Base-by-base conservation (phyloP, 139 green algal genomes). In the Asterochloris sp. region DNA sequence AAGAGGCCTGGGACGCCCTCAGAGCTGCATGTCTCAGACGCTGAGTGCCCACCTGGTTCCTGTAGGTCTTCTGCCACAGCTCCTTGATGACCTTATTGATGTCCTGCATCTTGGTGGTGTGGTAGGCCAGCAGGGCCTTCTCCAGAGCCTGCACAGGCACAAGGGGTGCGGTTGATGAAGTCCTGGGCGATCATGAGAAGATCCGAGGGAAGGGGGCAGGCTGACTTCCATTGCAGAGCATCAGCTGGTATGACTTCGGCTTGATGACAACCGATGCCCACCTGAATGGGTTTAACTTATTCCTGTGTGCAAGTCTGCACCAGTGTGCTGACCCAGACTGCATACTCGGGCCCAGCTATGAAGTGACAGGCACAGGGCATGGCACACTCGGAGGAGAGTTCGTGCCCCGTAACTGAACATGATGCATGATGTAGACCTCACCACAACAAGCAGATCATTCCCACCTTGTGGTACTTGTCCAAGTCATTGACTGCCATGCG, bases 31-130 rank as follows among this genome's bases (percentile, higher is more conserved):
- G 90, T 94, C 96, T 86, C 99, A 96, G 71, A 99, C 99, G 89
- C 99, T 96, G 68, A 54, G 38, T 6, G 38, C 38, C 38, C 38
- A 54, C 38, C 38, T 92, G 88, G 74, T 93, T 91, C 29, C 95
- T 88, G 91, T 99, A 99, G 17, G 96, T 99, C 88, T 97, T 97
- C 88, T 99, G 96, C 97, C 97, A 99, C 81, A 99, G 90, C 93
- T 99, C 97, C 86, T 97, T 97, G 71, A 99, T 92, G 63, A 95
- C 93, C 86, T 95, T 94, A 90, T 99, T 99, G 89, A 99, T 97
- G 83, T 98, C 95, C 9, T 90, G 83, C 96, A 99, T 99, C 88
- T 98, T 98, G 84, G 78, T 91, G 76, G 93, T 92, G 90, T 99
- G 97, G 87, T 98, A 99, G 12, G 86, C 69, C 84, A 98, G 94